Conservation (phyloP, 306 rosid species). For the Acacia melanoxylon region DNA sequence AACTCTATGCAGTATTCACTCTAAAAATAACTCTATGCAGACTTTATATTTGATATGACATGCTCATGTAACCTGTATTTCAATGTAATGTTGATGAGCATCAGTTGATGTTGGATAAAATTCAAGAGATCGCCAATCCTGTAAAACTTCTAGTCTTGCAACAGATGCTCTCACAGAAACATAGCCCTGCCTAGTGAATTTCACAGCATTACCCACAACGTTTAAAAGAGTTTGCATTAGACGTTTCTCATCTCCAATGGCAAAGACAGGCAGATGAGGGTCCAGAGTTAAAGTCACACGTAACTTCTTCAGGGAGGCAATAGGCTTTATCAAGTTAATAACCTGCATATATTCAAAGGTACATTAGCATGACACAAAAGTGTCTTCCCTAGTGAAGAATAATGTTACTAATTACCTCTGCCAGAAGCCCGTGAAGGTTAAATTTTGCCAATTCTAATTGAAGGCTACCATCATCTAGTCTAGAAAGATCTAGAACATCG, state of each 20-base stretch:
- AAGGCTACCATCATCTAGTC: constrained; percentile 89
- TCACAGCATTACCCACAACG: constrained; percentile 83
- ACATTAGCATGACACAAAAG: too few relatives aligned
- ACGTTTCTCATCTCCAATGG: constrained; percentile 79
- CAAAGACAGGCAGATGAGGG: constrained; percentile 76
- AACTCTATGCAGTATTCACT: too few relatives aligned
- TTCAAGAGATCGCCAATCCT: constrained; percentile 79
- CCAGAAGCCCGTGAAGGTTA: constrained; percentile 73
- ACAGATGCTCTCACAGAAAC: constrained; percentile 76
- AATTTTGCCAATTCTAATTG: constrained; percentile 62
- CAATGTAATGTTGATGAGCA: constrained; percentile 66
- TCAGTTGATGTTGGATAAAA: constrained; percentile 67
- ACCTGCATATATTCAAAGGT: constrained; percentile 45
- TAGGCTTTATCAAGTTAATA: constrained; percentile 68
- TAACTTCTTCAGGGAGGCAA: constrained; percentile 82
- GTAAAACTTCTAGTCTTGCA: constrained; percentile 70
- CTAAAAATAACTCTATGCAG: not conserved
- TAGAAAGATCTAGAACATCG: constrained; percentile 88
- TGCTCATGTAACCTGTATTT: constrained; percentile 61
- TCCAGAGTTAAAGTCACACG: constrained; percentile 65
- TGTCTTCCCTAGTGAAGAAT: too few relatives aligned
- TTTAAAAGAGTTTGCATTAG: constrained; percentile 79
- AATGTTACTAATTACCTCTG: constrained; percentile 49
- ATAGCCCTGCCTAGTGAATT: constrained; percentile 84
- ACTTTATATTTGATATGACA: not conserved